These are phyloP conservation scores for Aspergillus puulaauensis DNA, from an alignment of 2,329 filamentous ascomycete genomes.

Conservation along the genomic window DNA sequence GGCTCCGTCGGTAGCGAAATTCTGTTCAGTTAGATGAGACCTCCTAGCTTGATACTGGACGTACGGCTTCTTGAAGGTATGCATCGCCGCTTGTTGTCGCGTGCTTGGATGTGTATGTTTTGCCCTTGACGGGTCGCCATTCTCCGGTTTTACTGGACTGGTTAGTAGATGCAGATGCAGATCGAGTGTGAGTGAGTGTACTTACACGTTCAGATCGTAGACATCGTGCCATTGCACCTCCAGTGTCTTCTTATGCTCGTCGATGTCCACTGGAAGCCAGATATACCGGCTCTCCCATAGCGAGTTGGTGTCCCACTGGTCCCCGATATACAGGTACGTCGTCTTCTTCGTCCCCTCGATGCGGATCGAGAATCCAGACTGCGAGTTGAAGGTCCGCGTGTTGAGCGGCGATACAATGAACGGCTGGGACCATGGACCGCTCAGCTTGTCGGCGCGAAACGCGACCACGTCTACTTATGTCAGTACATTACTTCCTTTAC, in stretches of 20 bases:
- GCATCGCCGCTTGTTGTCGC: constrained; percentile 49
- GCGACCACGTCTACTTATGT: constrained; percentile 50
- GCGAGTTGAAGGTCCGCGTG: constrained; percentile 54
- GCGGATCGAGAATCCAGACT: constrained; percentile 51
- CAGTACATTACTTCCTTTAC: not conserved
- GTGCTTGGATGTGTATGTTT: constrained; percentile 48
- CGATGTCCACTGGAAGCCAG: constrained; percentile 55
- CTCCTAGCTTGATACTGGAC: not conserved
- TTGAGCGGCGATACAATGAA: constrained; percentile 54
- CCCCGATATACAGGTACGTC: constrained; percentile 53
- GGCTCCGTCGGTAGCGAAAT: constrained; percentile 48
- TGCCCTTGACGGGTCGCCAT: constrained; percentile 48
- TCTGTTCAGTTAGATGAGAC: constrained; percentile 19
- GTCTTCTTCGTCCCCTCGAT: constrained; percentile 52
- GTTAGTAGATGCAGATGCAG: not conserved
- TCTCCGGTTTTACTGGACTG: constrained; percentile 45
- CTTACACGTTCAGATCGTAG: constrained; percentile 54
- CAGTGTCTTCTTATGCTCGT: constrained; percentile 53
- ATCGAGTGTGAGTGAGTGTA: not conserved
- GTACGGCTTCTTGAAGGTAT: constrained; percentile 54
- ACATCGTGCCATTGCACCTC: constrained; percentile 55
- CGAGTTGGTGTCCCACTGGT: constrained; percentile 56
- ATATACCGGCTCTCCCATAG: constrained; percentile 60
- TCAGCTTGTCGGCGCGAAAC: constrained; percentile 53
- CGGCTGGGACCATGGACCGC: constrained; percentile 56